A percentile compares a stretch with the other conserved stretches of the same genome.
These are phyloP conservation scores for Cytospora piceicola DNA, from an alignment of 2,329 filamentous ascomycete species.

Conservation along the genomic window DNA sequence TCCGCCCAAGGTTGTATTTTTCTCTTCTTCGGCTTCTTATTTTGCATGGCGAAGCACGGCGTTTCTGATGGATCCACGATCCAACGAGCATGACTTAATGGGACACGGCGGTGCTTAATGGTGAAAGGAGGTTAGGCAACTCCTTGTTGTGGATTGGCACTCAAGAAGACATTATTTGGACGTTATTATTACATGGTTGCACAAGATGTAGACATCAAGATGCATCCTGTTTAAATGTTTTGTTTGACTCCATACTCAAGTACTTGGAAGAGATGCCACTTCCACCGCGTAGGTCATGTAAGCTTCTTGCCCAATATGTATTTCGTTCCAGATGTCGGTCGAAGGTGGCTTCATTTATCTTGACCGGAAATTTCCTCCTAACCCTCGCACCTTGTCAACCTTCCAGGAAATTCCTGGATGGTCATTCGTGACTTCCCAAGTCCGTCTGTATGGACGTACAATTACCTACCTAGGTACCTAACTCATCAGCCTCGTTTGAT, in stretches of 20 bases:
- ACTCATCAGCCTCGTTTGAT: background rate
- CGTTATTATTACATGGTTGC: background rate
- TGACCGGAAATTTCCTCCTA: too few relatives aligned
- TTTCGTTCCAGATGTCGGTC: background rate
- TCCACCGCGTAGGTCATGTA: background rate
- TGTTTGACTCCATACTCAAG: background rate
- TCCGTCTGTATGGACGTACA: background rate
- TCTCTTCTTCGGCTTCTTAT: background rate
- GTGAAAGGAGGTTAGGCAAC: background rate
- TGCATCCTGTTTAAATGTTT: background rate
- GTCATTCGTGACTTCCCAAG: too few relatives aligned
- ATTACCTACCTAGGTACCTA: background rate
- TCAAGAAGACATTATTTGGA: background rate
- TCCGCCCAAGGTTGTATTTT: background rate
- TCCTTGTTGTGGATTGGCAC: background rate
- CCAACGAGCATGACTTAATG: conserved; percentile 22
- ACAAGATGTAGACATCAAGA: background rate
- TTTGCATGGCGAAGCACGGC: conserved; percentile 28
- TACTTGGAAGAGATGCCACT: background rate
- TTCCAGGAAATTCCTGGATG: background rate
- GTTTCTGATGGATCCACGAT: conserved; percentile 27
- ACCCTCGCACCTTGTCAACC: background rate
- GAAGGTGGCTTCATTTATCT: background rate
- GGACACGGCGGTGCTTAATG: background rate
- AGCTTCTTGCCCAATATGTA: background rate